Base-by-base conservation (phyloP, 371 early-diverging fungal species). In the Mucor saturninus region DNA sequence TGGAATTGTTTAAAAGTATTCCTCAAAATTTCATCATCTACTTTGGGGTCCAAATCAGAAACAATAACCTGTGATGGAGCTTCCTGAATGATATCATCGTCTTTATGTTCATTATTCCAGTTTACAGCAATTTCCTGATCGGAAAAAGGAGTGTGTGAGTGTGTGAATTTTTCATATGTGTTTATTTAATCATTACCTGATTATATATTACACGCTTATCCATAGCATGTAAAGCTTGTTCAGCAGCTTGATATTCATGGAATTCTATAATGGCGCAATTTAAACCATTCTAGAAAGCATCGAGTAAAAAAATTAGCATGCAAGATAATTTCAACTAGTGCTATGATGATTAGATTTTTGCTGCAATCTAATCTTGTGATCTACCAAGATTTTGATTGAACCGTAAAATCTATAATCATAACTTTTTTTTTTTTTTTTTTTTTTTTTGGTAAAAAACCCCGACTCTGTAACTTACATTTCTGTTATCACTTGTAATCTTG, bases 241-340 rank as follows among this genome's bases (percentile, higher is more conserved):
- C 90, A 31, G 95, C 95, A 40, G 80, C 74, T 35, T 78, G 76
- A 65, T 86, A 86, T 59, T 89, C 90, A 57, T 72, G 68, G 77
- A 91, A 92, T 73, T 93, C 93, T 40, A 95, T 83, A 69, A 91
- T 90, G 11, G 91, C 94, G 73, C 88, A 92, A 74, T 86, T 89
- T 51, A 86, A 67, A n/a, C 86, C 86, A 28, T 78, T 79, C 66
- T 66, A 65, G 6, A 21, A 52, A 21, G 21, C 21, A 21, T 21
- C 32, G 26, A 13, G 35, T 31, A 57, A 46, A 57, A 21, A 55
- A 30, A 26, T 30, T 30, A 29, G 26, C 3, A 14, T 30, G 31
- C 4, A 8, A 31, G n/a, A 29, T 30, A 28, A 32, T 3, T 42
- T 3, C 43, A 43, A 46, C 15, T 35, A 31, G 35, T 45, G 6